Base-by-base conservation (phyloP, 305 asterid species). In the Fraxinus baroniana region DNA sequence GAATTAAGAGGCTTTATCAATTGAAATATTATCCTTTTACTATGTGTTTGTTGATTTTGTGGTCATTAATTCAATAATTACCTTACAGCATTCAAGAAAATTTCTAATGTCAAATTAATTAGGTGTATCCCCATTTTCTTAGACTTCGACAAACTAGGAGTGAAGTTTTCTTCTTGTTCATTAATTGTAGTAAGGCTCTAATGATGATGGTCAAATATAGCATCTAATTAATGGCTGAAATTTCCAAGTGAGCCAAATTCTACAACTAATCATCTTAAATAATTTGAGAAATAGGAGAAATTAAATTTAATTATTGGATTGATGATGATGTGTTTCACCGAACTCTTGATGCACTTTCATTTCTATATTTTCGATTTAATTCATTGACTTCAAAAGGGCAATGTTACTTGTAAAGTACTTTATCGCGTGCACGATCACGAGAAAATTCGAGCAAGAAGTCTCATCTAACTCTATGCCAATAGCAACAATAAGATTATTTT, bases 281-380 rank as follows among this genome's bases (percentile, higher is more conserved):
- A 18, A 18, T 22, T 62, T 62, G 32, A 62, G 33, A 62, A 22
- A 62, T 7, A 7, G 15, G 15, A 57, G 28, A 60, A 18, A 60
- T 18, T 2, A 7, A 8, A 22, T 22, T 62, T 7, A 49, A 49
- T 49, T 49, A 49, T 49, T 15, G 9, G 26, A 55, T n/a, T 55
- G 66, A 55, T 36, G 33, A 78, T 80, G 84, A 84, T 89, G 85
- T 55, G 66, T 24, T 64, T 30, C 77, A 5, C 22, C 44, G 26
- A 64, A 77, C 75, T 3, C 13, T 62, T 64, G 22, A 22, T 13
- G 2, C 8, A 1, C 36, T 55, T 55, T n/a, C 8, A 55, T 55
- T 49, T 4, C 7, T 49, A 49, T 4, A 49, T 49, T 49, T 55
- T 55, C 64, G 22, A 17, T 52, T 52, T 15, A 52, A n/a, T 55